Conservation (phyloP, 495 filamentous ascomycete genomes). For the Diplogelasinospora grovesii region DNA sequence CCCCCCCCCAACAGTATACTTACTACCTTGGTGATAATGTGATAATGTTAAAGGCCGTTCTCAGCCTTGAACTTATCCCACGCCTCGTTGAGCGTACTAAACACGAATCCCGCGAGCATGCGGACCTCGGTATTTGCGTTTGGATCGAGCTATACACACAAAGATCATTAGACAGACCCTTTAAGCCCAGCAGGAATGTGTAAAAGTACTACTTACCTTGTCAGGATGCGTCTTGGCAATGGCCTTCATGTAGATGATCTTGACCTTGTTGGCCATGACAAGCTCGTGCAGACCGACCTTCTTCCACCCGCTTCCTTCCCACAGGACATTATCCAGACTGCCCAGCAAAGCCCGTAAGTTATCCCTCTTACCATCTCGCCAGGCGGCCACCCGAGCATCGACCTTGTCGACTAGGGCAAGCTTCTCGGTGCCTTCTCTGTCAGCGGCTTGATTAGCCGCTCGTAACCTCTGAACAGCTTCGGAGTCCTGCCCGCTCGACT, state of each 20-base stretch:
- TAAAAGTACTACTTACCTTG: conserved; percentile 60
- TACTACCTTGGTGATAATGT: too few relatives aligned
- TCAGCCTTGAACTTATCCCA: conserved; percentile 98
- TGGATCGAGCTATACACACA: conserved; percentile 61
- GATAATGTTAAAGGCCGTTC: conserved; percentile 56
- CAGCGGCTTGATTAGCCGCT: conserved; percentile 73
- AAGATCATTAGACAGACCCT: neutral
- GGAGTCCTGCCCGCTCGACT: conserved; percentile 31
- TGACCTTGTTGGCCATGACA: conserved; percentile 84
- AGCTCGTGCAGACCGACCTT: conserved; percentile 91
- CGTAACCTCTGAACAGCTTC: conserved; percentile 74
- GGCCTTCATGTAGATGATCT: conserved; percentile 97
- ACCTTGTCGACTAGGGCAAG: conserved; percentile 81
- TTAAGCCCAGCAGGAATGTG: neutral
- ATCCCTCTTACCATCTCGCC: conserved; percentile 84
- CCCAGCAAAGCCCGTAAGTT: conserved; percentile 83
- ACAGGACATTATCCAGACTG: conserved; percentile 85
- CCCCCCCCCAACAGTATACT: too few relatives aligned
- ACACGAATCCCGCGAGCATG: conserved; percentile 88
- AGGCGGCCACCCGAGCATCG: conserved; percentile 65
- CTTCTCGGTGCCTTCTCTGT: conserved; percentile 82
- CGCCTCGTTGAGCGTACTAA: conserved; percentile 88
- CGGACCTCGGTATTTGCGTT: conserved; percentile 87
- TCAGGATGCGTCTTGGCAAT: conserved; percentile 98
- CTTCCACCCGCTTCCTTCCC: conserved; percentile 91